phyloP scores from a whole-genome alignment of 2,329 filamentous ascomycete genomes.

The Colletotrichum eremochloae region DNA sequence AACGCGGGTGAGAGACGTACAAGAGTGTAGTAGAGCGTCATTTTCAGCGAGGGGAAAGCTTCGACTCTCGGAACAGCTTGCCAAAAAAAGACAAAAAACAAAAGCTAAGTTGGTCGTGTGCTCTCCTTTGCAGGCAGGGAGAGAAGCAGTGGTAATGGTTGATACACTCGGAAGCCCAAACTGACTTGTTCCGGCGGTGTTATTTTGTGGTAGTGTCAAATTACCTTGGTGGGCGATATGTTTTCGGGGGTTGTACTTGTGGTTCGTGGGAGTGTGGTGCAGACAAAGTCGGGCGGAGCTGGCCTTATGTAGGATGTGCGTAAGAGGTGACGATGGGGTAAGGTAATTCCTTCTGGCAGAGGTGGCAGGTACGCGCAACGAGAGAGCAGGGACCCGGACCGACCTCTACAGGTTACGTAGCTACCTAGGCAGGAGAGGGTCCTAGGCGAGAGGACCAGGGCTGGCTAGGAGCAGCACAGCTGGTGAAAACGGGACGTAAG shows the following conservation, averaged over 20 bases:
- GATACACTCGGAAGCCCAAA: slow-evolving; percentile 39
- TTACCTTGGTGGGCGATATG: neutral
- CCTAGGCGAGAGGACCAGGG: slow-evolving; percentile 27
- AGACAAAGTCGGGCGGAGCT: slow-evolving; percentile 37
- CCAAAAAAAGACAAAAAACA: slow-evolving; percentile 1
- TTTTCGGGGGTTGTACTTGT: slow-evolving; percentile 13
- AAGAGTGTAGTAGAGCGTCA: slow-evolving; percentile 71
- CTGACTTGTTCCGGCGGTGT: slow-evolving; percentile 38
- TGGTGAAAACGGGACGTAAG: slow-evolving; percentile 32
- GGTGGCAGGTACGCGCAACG: slow-evolving; percentile 33
- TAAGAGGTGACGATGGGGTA: slow-evolving; percentile 42
- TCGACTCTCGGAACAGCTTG: slow-evolving; percentile 12
- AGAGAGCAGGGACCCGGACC: slow-evolving; percentile 19
- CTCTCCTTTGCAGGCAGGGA: slow-evolving; percentile 9
- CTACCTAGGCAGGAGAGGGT: slow-evolving; percentile 9
- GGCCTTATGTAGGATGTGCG: slow-evolving; percentile 40
- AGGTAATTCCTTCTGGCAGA: slow-evolving; percentile 25
- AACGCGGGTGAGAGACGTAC: slow-evolving; percentile 52
- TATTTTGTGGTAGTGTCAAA: slow-evolving; percentile 6
- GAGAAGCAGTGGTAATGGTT: slow-evolving; percentile 1
- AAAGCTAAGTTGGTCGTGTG: slow-evolving; percentile 29
- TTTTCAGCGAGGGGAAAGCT: slow-evolving; percentile 50
- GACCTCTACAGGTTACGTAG: slow-evolving; percentile 21
- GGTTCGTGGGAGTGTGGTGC: slow-evolving; percentile 20
- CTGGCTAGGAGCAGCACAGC: slow-evolving; percentile 22